A percentile compares a stretch with the other conserved stretches of the same genome.
Evolutionary conservation across 2,329 filamentous ascomycete species (phyloP).

Genomic region (Fusarium sp.): DNA sequence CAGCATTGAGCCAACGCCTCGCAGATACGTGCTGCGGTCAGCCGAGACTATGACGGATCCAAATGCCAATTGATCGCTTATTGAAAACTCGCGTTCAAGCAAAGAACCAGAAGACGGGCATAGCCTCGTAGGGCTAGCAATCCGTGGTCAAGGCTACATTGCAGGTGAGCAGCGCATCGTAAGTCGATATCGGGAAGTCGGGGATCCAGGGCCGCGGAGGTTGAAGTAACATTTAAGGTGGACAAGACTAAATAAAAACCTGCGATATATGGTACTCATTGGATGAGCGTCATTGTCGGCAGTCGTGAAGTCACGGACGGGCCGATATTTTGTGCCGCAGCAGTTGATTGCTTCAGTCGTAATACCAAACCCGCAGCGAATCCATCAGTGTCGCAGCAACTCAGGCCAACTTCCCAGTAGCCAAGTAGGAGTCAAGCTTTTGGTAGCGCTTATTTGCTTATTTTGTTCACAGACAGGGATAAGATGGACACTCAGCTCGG

Average conservation of each 20-base stretch:
- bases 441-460: slow-evolving; percentile 22
- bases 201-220: background rate
- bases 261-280: background rate
- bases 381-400: background rate
- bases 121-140: slow-evolving; percentile 5
- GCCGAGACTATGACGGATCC: background rate
- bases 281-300: background rate
- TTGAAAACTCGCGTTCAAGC: background rate
- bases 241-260: background rate
- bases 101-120: background rate
- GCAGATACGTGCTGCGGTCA: background rate
- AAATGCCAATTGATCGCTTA: background rate
- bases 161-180: background rate
- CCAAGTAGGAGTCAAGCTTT: slow-evolving; percentile 1
- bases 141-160: background rate
- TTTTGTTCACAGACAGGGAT: slow-evolving; percentile 2
- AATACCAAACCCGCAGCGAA: background rate
- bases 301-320: background rate
- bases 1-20: background rate
- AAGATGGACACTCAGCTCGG: background rate
- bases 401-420: background rate
- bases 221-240: background rate
- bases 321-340: background rate
- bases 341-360: background rate
- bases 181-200: background rate